phyloP scores from a whole-genome alignment of 192 early-diverging fungal genomes.

The Coemansia sp. region DNA sequence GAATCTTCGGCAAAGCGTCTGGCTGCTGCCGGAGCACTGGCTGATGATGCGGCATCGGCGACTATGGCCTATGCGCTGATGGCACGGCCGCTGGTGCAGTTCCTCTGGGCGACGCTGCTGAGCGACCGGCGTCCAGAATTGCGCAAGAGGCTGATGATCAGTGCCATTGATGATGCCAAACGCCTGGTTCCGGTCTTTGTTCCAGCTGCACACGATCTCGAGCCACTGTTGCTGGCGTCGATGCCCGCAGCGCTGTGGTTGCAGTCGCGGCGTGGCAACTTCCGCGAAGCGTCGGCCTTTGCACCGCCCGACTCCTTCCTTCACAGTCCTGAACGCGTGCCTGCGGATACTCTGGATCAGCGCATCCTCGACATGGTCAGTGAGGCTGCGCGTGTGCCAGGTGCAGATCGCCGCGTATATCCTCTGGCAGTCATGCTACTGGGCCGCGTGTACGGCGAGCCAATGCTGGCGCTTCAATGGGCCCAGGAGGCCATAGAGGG shows the following conservation, averaged over 20 bases:
- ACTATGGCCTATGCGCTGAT: too few species aligned
- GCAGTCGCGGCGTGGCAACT: constrained; percentile 12
- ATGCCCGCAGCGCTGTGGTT: constrained; percentile 19
- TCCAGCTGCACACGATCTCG: constrained; percentile 16
- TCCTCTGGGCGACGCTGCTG: constrained; percentile 24
- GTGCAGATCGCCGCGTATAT: neutral
- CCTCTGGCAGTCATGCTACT: neutral
- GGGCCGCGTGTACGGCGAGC: constrained; percentile 1
- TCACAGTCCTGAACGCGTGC: neutral
- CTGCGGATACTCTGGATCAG: too few species aligned
- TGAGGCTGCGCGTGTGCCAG: neutral
- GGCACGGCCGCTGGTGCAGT: constrained; percentile 12
- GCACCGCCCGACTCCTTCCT: constrained; percentile 26
- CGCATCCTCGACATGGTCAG: too few species aligned
- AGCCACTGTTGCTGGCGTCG: constrained; percentile 19
- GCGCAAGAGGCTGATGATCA: neutral
- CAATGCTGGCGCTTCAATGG: neutral
- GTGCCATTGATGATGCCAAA: constrained; percentile 10
- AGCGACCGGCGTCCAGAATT: neutral
- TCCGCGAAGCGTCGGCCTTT: constrained; percentile 29
- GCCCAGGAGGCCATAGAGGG: neutral
- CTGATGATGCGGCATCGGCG: too few species aligned
- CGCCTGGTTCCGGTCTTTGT: constrained; percentile 9
- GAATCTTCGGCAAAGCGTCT: too few species aligned
- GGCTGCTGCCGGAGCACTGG: too few species aligned